These are phyloP conservation scores for Hirsutella rhossiliensis DNA, from an alignment of 2,329 filamentous ascomycete genomes.

Conservation along the genomic window DNA sequence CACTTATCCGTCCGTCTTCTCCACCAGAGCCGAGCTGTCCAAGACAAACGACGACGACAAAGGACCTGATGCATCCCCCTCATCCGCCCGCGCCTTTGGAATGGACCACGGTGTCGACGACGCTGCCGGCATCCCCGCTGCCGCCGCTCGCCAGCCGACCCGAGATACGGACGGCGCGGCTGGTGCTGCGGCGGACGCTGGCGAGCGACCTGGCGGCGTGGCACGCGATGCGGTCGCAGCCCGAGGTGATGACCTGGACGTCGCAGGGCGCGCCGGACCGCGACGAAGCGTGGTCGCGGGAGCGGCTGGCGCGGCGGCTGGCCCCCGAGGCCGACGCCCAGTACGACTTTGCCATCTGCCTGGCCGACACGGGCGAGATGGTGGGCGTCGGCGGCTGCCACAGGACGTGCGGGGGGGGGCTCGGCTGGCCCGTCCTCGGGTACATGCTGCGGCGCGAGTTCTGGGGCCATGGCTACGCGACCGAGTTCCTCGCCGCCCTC, in stretches of 20 bases:
- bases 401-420: conserved; percentile 13
- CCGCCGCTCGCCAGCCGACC: conserved; percentile 25
- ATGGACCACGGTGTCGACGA: conserved; percentile 33
- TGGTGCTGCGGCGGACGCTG: conserved; percentile 39
- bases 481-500: conserved; percentile 39
- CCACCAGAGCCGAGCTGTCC: too few species aligned
- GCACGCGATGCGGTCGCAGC: conserved; percentile 24
- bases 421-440: conserved; percentile 46
- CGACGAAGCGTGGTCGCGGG: conserved; percentile 29
- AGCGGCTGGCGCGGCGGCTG: conserved; percentile 27
- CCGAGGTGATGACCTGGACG: conserved; percentile 43
- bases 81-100: conserved; percentile 10
- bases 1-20: too few species aligned
- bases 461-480: conserved; percentile 46
- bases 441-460: conserved; percentile 32
- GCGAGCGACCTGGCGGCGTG: conserved; percentile 25
- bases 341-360: conserved; percentile 40
- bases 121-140: conserved; percentile 29
- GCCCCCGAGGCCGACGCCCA: conserved; percentile 30
- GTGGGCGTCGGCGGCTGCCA: conserved; percentile 37
- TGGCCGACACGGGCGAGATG: conserved; percentile 33
- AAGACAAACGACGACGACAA: too few species aligned
- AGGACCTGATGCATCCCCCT: background rate
- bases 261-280: conserved; percentile 26
- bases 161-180: conserved; percentile 35